Percentiles rank a stretch among this genome's conserved stretches.
These are phyloP conservation scores for Zelonia costaricensis DNA, from an alignment of 208 protist species.

Conservation along the genomic window DNA sequence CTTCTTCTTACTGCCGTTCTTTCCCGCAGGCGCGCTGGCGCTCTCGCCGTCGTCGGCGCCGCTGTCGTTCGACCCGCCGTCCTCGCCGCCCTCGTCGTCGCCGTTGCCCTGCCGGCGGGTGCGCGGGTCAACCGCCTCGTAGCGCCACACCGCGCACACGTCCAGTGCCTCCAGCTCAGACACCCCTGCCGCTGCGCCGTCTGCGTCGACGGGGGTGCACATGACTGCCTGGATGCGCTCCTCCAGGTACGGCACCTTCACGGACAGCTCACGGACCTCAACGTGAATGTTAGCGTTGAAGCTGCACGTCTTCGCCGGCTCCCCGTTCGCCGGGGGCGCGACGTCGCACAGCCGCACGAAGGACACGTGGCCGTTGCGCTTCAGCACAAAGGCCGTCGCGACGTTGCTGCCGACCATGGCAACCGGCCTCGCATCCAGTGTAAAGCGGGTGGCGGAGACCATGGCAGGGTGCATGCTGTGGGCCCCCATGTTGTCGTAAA, in stretches of 20 bases:
- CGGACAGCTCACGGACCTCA: slow-evolving; percentile 14
- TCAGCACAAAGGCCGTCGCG: slow-evolving; percentile 50
- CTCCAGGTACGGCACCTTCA: slow-evolving; percentile 43
- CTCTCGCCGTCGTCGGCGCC: slow-evolving; percentile 11
- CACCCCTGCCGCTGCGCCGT: background rate
- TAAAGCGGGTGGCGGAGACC: slow-evolving; percentile 17
- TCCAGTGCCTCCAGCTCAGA: slow-evolving; percentile 48
- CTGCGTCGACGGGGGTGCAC: slow-evolving; percentile 11
- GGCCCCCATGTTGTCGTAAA: slow-evolving; percentile 39
- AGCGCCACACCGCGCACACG: slow-evolving; percentile 77
- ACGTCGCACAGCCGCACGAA: slow-evolving; percentile 40
- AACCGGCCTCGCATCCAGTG: slow-evolving; percentile 36
- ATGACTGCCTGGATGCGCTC: slow-evolving; percentile 40
- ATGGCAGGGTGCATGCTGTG: slow-evolving; percentile 36
- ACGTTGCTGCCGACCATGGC: slow-evolving; percentile 47
- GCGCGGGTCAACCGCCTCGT: slow-evolving; percentile 64
- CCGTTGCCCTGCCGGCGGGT: slow-evolving; percentile 34
- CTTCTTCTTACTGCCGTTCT: slow-evolving; percentile 22
- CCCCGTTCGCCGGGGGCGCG: slow-evolving; percentile 10
- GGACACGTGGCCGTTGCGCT: slow-evolving; percentile 47
- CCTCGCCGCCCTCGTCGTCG: slow-evolving; percentile 21
- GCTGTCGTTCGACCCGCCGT: slow-evolving; percentile 7
- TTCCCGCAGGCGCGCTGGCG: background rate
- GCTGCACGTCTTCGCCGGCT: slow-evolving; percentile 29
- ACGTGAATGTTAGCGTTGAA: slow-evolving; percentile 37